A percentile compares a stretch with the other conserved stretches of the same genome.
Evolutionary conservation across 2,329 filamentous ascomycete species (phyloP).

Genomic region (Nigrospora sphaerica): DNA sequence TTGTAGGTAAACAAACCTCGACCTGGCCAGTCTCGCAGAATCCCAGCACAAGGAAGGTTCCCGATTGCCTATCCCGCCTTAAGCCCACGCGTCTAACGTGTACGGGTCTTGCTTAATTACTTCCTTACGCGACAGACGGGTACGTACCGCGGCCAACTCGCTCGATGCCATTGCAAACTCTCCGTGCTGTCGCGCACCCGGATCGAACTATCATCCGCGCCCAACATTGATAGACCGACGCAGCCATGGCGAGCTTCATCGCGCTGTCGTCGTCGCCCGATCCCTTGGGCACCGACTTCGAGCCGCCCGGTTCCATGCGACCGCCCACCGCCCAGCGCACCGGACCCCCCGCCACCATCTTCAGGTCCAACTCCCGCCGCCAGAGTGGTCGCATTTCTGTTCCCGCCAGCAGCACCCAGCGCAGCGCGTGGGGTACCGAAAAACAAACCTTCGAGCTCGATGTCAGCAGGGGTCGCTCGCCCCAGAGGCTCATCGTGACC

Average conservation of each 20-base stretch:
- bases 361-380: not conserved
- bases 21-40: too few relatives aligned
- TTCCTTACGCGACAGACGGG: too few relatives aligned
- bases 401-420: slow-evolving; percentile 36
- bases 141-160: too few relatives aligned
- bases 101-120: too few relatives aligned
- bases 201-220: not conserved
- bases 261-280: slow-evolving; percentile 26
- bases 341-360: not conserved
- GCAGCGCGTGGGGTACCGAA: slow-evolving; percentile 22
- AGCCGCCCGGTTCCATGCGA: slow-evolving; percentile 12
- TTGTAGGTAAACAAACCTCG: too few relatives aligned
- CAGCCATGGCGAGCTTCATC: slow-evolving; percentile 15
- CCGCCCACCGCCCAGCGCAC: slow-evolving; percentile 11
- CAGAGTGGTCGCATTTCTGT: slow-evolving; percentile 9
- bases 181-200: not conserved
- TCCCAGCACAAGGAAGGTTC: too few relatives aligned
- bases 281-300: slow-evolving; percentile 20
- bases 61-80: too few relatives aligned
- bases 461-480: slow-evolving; percentile 40
- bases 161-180: too few relatives aligned
- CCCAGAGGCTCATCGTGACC: slow-evolving; percentile 47
- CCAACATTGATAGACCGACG: not conserved
- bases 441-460: slow-evolving; percentile 53
- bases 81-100: too few relatives aligned